Evolutionary conservation across 768 basidiomycete species (phyloP), one percentile per base, ranked within the genome.

Genomic region (Saitozyma sp.): DNA sequence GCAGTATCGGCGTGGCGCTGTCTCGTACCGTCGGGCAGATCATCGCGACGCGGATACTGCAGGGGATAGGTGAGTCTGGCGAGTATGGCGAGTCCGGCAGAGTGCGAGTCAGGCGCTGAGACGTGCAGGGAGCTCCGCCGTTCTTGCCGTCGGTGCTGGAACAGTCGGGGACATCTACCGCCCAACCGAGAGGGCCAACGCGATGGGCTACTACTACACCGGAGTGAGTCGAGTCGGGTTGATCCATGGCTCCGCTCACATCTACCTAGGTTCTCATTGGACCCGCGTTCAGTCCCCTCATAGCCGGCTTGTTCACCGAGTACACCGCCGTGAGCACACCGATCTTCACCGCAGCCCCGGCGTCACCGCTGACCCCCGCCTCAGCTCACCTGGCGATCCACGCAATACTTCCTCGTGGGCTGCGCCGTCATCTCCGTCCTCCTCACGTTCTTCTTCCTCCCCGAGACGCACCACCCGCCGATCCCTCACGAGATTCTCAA

Each of bases 21-120:
- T 82, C 87, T 0, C 67, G 69, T 0, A 81, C 70, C 42, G 75
- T 86, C 8, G 78, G 78, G 0, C 69, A 80, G 14, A 78, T 91
- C 6, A 81, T 91, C 67, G 78, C 84, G 16, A 87, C 85, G 80
- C 82, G 89, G 8, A 83, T 87, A 48, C 65, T 89, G 0, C 89
- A 90, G 71, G 86, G 86, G 0, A 81, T 87, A 48, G 89, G 89
- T 16, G 82, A 29, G 54, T 51, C 50, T 38, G 13, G n/a, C 13
- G 50, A 45, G 64, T 61, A 11, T 10, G 20, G 11, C 19, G 6
- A 14, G 16, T 37, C 46, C 37, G 20, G 11, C n/a, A 40, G 17
- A 43, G 42, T 41, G n/a, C 9, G 11, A 45, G 17, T 50, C 29
- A 7, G 40, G 20, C 20, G 42, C 54, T 61, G 6, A 64, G 20